Conservation (phyloP, 1,284 basidiomycete genomes). For the Sanghuangporus baumii region DNA sequence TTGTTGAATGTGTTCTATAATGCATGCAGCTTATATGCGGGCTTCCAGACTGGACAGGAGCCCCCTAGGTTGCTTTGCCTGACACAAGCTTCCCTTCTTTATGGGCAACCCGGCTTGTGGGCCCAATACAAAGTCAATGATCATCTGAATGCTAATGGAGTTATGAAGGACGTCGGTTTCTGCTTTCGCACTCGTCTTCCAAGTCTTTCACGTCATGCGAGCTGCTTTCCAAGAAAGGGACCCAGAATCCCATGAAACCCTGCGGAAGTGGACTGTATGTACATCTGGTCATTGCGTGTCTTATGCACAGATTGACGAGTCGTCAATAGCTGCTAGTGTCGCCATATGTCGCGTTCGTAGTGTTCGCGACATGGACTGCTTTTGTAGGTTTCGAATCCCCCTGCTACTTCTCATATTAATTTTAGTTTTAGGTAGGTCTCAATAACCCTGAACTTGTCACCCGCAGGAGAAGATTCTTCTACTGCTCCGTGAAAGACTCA, state of each 20-base stretch:
- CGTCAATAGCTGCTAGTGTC: slow-evolving; percentile 33
- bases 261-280: slow-evolving; percentile 31
- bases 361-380: slow-evolving; percentile 34
- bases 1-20: slow-evolving; percentile 29
- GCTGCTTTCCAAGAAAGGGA: slow-evolving; percentile 20
- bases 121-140: slow-evolving; percentile 17
- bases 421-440: slow-evolving; percentile 32
- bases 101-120: slow-evolving; percentile 43
- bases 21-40: slow-evolving; percentile 33
- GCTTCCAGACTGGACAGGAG: slow-evolving; percentile 37
- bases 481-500: slow-evolving; percentile 39
- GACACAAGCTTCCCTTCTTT: slow-evolving; percentile 41
- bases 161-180: slow-evolving; percentile 34
- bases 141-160: neutral
- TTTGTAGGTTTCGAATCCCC: slow-evolving; percentile 24
- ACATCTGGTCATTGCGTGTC: neutral
- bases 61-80: slow-evolving; percentile 39
- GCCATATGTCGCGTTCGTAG: slow-evolving; percentile 37
- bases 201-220: slow-evolving; percentile 40
- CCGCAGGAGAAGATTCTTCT: slow-evolving; percentile 43
- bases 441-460: slow-evolving; percentile 33
- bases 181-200: slow-evolving; percentile 38
- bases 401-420: neutral
- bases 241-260: slow-evolving; percentile 28
- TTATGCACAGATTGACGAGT: neutral